Evolutionary conservation across 345 rosid genomes (phyloP), one percentile per base, ranked within the genome.

Genomic region (Citropsis articulata): DNA sequence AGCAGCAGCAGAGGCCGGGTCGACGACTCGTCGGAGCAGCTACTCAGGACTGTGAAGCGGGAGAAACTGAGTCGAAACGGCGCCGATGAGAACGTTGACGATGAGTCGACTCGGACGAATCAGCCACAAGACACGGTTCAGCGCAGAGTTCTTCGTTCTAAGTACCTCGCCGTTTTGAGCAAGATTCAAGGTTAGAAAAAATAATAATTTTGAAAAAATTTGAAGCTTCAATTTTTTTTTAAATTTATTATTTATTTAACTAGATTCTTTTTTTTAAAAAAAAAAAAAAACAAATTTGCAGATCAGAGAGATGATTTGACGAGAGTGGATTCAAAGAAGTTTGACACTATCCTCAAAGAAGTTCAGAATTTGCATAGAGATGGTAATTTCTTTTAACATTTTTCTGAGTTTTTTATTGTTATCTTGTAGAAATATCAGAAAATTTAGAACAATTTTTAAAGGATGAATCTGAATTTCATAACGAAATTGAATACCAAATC

Each of bases 81-180:
- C 35, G 70, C 9, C 50, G 66, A 63, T 13, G 48, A 75, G 21
- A 74, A 40, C 45, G 64, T 69, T 13, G 57, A 48, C 28, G 75
- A 38, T 21, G 79, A 77, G 64, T 56, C 82, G 75, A 61, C 48
- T 64, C 83, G 59, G 74, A 40, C 65, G 38, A 22, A 35, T 50
- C 79, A 66, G 57, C 50, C 50, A 16, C 75, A 80, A 64, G 77
- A 78, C 5, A 61, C 73, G n/a, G 66, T 75, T n/a, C 87, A 84
- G n/a, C 88, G 94, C 63, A 84, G 98, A 25, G 81, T 81, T 78
- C 91, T 95, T 19, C 88, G 98, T 56, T 93, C 98, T n/a, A 85
- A 88, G 75, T 95, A 93, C 75, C 97, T 83, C 68, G 88, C 85
- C 21, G 79, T 93, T 2, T 81, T 75, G 24, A 83, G 77, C 81